Evolutionary conservation across 257 asterid genomes (phyloP), one percentile per base, ranked within the genome.

Genomic region (Ilex asprella): DNA sequence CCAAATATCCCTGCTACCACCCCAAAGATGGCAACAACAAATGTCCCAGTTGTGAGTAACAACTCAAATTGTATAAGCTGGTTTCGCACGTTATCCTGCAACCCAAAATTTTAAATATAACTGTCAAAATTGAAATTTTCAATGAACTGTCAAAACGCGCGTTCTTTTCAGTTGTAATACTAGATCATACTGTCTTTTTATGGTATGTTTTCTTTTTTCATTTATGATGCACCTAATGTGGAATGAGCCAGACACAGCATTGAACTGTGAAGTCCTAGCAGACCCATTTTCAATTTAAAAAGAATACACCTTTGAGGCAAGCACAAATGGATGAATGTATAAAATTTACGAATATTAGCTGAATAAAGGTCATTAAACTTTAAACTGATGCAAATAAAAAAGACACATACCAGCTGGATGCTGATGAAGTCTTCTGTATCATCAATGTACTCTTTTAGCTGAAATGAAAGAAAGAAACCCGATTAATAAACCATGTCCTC

Each of bases 371-470:
- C 41, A 8, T 35, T 49, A 49, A 49, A 49, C 13, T 12, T n/a
- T 6, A 49, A 49, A 15, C 10, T 3, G 54, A 49, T 49, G 53
- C 5, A 6, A 53, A 2, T 6, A n/a, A n/a, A n/a, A n/a, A n/a
- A n/a, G 52, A 65, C n/a, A 53, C 83, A 31, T 84, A 89, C 99
- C 99, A 93, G 84, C 74, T 93, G 97, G 73, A 93, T 93, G 79
- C 87, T 93, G 75, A 93, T 93, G 84, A 89, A 89, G 78, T 89
- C 99, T 81, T 91, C 97, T 0, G 97, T 87, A 66, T 91, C 96
- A 73, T 91, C 97, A 68, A 91, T 91, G 57, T 93, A 93, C 85
- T 93, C 99, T 90, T 93, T 93, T 66, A 93, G 82, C 99, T 93
- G 85, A 66, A 76, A 73, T 29, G 64, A 67, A 66, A 70, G 61